Base-by-base conservation (phyloP, 2,329 filamentous ascomycete species). In the Beauveria sp. region DNA sequence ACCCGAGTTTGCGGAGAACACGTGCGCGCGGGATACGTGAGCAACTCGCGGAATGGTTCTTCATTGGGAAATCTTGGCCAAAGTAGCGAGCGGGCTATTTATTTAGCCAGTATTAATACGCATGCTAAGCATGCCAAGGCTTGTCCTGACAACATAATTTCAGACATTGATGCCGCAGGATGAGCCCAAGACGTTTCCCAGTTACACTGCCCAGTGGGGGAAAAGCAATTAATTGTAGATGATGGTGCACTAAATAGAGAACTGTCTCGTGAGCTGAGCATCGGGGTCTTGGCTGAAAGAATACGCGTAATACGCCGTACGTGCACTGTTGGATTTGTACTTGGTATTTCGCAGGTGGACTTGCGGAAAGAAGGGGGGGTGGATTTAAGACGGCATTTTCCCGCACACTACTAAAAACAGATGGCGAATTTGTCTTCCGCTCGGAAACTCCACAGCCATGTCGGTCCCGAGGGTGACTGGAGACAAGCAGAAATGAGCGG, bases 231-330 rank as follows among this genome's bases (percentile, higher is more conserved):
- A 16, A 30, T 53, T 18, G 6, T 16, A 34, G n/a, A 40, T 40
- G 18, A 14, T 20, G 8, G 10, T 46, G 53, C 38, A 45, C 18
- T 6, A 46, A 14, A 55, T 14, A 10, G 22, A n/a, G 18, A 18
- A 55, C 20, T 20, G 42, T 20, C 7, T n/a, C 20, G n/a, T 18
- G 42, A 43, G 16, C 42, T 43, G 14, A 26, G 16, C 20, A 3
- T 14, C 16, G 12, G 26, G 34, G 47, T n/a, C 43, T 47, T 46
- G 40, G 43, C 42, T 42, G 14, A 47, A 24, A 26, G 22, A 51
- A 50, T 61, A 61, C 59, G 59, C 59, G 52, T 56, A 61, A 61
- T 61, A 56, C 30, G 10, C 30, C 30, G 30, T 34, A 34, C 59
- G 51, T 30, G 24, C 47, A 40, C 26, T 20, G 40, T 49, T 49